Evolutionary conservation across 2,329 filamentous ascomycete species (phyloP).

Genomic region (Dendryphion nanum): DNA sequence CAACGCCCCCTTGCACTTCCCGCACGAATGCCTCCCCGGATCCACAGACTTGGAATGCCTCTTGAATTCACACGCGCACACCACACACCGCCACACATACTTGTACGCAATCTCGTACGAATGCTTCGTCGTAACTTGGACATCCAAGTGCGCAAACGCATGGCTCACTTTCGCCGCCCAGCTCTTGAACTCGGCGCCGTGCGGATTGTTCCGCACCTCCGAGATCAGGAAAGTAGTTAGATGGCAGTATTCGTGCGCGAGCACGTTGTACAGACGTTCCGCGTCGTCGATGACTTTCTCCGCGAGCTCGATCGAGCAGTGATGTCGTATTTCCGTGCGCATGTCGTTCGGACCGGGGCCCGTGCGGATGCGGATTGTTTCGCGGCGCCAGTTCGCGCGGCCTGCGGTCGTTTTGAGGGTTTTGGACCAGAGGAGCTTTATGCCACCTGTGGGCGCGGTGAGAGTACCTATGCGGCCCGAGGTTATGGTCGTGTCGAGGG

Average conservation of each 20-base stretch:
- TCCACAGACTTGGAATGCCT: constrained; percentile 86
- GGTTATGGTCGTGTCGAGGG: constrained; percentile 68
- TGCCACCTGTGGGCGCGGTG: constrained; percentile 64
- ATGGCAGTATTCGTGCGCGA: constrained; percentile 98
- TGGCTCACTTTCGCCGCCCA: constrained; percentile 59
- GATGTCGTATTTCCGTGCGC: constrained; percentile 48
- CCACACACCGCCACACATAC: constrained; percentile 78
- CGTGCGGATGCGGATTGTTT: constrained; percentile 39
- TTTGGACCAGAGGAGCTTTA: constrained; percentile 71
- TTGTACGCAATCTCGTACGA: constrained; percentile 88
- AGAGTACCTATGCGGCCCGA: constrained; percentile 58
- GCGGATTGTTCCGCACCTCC: constrained; percentile 71
- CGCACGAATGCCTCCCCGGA: constrained; percentile 68
- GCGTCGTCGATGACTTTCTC: constrained; percentile 79
- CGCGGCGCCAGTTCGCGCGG: constrained; percentile 50
- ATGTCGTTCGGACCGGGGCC: constrained; percentile 21
- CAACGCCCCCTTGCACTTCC: constrained; percentile 66
- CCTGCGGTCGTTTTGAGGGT: constrained; percentile 80
- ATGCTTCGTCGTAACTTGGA: constrained; percentile 87
- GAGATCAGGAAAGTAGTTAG: constrained; percentile 87
- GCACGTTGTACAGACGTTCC: constrained; percentile 76
- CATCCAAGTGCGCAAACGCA: constrained; percentile 59
- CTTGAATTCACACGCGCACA: constrained; percentile 71
- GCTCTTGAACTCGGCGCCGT: constrained; percentile 78
- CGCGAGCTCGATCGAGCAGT: constrained; percentile 81